Evolutionary conservation across 345 rosid species (phyloP).

Genomic region (Populus simonii): DNA sequence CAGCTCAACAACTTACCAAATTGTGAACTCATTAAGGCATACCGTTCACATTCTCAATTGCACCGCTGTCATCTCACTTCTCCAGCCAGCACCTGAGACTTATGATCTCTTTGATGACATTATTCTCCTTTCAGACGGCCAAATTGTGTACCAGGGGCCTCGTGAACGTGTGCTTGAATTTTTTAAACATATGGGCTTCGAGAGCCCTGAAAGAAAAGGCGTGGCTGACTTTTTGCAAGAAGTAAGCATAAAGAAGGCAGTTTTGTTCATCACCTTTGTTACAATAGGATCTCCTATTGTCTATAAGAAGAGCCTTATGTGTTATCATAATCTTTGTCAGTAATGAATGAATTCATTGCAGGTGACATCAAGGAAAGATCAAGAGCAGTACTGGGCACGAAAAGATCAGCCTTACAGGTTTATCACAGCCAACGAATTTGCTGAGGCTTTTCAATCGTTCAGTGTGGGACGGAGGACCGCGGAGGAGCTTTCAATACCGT

Average conservation of each 20-base stretch:
- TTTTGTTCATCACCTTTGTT: background rate
- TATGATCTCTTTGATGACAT: constrained; percentile 66
- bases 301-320: background rate
- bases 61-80: constrained; percentile 67
- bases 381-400: constrained; percentile 59
- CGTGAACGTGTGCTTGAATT: constrained; percentile 54
- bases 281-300: background rate
- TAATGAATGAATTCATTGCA: constrained; percentile 18
- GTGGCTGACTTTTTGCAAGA: constrained; percentile 80
- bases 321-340: background rate
- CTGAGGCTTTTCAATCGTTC: constrained; percentile 48
- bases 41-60: constrained; percentile 57
- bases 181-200: constrained; percentile 63
- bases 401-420: constrained; percentile 48
- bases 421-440: constrained; percentile 44
- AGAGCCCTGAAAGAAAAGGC: constrained; percentile 73
- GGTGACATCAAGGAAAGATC: constrained; percentile 80
- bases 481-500: constrained; percentile 50
- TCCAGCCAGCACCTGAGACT: constrained; percentile 85
- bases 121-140: constrained; percentile 63
- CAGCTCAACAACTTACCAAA: constrained; percentile 74
- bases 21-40: constrained; percentile 69
- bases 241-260: constrained; percentile 27
- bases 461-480: constrained; percentile 33
- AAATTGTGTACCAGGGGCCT: constrained; percentile 67